Conservation (phyloP, 768 basidiomycete genomes). For the Gymnopilus junonius region DNA sequence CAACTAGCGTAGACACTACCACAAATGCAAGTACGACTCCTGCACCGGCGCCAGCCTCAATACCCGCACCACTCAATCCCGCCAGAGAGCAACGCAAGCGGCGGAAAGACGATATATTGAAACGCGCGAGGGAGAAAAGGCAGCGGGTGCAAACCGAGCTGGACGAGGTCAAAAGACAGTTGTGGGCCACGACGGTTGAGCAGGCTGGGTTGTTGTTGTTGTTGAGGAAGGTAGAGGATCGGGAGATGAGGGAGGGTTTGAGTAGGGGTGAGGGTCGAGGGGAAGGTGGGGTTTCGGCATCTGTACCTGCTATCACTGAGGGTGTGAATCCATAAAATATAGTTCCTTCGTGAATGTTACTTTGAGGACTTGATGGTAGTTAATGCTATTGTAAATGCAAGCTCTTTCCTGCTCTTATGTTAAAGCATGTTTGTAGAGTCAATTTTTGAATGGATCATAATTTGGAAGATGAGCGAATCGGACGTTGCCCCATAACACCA, state of each 20-base stretch:
- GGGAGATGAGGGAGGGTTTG: neutral
- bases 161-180: slow-evolving; percentile 60
- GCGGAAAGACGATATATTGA: slow-evolving; percentile 43
- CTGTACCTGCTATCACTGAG: neutral
- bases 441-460: too few species aligned
- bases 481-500: too few species aligned
- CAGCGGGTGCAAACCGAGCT: slow-evolving; percentile 57
- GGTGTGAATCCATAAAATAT: too few species aligned
- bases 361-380: too few species aligned
- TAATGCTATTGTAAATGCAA: too few species aligned
- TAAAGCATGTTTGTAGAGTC: too few species aligned
- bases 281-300: neutral
- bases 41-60: neutral
- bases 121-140: slow-evolving; percentile 57
- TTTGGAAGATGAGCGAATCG: too few species aligned
- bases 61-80: too few species aligned
- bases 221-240: slow-evolving; percentile 25
- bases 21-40: neutral
- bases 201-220: slow-evolving; percentile 66
- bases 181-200: slow-evolving; percentile 79
- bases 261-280: neutral
- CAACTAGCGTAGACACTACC: too few species aligned
- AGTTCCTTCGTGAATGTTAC: too few species aligned
- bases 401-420: too few species aligned
- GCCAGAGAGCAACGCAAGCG: slow-evolving; percentile 17